Percentiles rank a stretch among this genome's conserved stretches.
phyloP scores from a whole-genome alignment of 1,284 basidiomycete genomes.

The Caloboletus firmus region DNA sequence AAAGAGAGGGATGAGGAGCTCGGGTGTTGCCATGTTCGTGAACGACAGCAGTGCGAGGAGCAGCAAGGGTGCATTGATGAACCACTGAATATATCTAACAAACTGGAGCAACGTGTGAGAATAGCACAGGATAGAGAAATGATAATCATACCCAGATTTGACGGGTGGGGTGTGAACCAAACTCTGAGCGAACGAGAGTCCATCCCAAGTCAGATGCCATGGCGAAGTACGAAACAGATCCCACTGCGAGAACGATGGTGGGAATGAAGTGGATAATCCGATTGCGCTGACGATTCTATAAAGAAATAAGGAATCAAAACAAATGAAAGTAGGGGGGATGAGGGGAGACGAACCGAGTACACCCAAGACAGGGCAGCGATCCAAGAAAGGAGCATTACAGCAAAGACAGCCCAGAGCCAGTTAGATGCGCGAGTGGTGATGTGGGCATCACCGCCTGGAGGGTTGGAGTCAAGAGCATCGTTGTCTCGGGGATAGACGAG shows the following conservation, averaged over 20 bases:
- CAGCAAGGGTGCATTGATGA: conserved; percentile 57
- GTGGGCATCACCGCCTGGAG: conserved; percentile 41
- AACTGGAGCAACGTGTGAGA: conserved; percentile 31
- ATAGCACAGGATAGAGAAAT: no score
- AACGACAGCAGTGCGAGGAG: conserved; percentile 53
- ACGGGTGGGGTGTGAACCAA: conserved; percentile 41
- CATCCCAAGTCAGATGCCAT: conserved; percentile 63
- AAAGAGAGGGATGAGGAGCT: conserved; percentile 55
- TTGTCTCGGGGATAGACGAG: conserved; percentile 16
- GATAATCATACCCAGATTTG: conserved; percentile 51
- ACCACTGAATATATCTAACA: conserved; percentile 58
- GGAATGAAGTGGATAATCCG: conserved; percentile 51
- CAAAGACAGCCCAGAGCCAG: conserved; percentile 59
- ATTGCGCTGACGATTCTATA: conserved; percentile 41
- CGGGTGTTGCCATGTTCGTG: conserved; percentile 51
- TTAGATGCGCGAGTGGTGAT: conserved; percentile 45
- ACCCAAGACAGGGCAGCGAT: conserved; percentile 41
- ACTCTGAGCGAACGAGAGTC: conserved; percentile 46
- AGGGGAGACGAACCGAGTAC: conserved; percentile 32
- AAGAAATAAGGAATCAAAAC: not conserved
- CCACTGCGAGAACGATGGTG: conserved; percentile 46
- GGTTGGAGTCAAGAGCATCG: conserved; percentile 34
- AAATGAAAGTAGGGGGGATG: not conserved
- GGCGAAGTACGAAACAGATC: conserved; percentile 49
- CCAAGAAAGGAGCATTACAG: conserved; percentile 45